Evolutionary conservation across 2,329 filamentous ascomycete genomes (phyloP), one percentile per base, ranked within the genome.

Genomic region (Gyromitra esculenta): DNA sequence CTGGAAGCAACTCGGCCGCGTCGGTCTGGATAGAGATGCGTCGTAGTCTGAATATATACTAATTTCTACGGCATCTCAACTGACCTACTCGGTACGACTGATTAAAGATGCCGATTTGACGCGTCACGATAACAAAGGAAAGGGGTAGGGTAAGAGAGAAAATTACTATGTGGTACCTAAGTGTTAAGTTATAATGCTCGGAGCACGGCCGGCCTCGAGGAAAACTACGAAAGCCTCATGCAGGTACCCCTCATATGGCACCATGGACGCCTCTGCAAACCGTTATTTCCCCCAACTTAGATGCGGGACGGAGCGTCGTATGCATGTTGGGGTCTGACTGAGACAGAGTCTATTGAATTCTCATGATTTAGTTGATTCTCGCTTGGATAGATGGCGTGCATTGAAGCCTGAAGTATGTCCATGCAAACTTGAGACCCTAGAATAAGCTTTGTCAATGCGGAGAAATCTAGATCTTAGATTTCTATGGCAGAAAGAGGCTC

Each of bases 61-160:
- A 31, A 7, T 52, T n/a, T 52, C 7, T 18, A 52, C 6, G n/a
- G n/a, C n/a, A 52, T 52, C 2, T 52, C 25, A 31, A 31, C 25
- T n/a, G 6, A 52, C 48, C 6, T n/a, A 52, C 5, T 57, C 11
- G 5, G 3, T 35, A n/a, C 25, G 21, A 37, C 25, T 48, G 43
- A 50, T 18, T 50, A 15, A 25, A 64, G 25, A 4, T 41, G 5
- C 15, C 9, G 4, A 15, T 31, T 60, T 60, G 15, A 41, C 31
- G 56, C 56, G 31, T 41, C 56, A 60, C 56, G 9, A 60, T 39
- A 3, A 9, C n/a, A 60, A 21, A 39, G 52, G 48, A n/a, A 52
- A 41, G 18, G 35, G 41, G n/a, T 8, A 31, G 25, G 25, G 25
- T 31, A 52, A 52, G 18, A 21, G 15, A 52, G 13, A 15, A 45